Conservation (phyloP, 805 yeast genomes). For the Candida ortonii region DNA sequence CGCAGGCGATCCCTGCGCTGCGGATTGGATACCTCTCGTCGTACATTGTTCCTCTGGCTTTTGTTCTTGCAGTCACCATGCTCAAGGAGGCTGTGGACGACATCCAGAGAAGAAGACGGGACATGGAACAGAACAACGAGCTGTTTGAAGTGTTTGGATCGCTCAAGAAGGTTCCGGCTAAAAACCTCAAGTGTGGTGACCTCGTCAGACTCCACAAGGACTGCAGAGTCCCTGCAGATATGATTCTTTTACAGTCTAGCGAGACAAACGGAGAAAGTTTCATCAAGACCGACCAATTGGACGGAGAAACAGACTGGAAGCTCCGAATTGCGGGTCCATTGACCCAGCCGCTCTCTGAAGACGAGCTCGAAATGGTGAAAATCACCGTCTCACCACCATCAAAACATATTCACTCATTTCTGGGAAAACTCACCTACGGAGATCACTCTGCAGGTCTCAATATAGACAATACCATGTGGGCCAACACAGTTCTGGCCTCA, state of each 20-base stretch:
- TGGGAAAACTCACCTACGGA: slow-evolving; percentile 67
- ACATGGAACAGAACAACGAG: slow-evolving; percentile 84
- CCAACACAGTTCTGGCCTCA: slow-evolving; percentile 93
- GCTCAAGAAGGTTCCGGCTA: slow-evolving; percentile 45
- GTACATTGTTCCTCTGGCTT: slow-evolving; percentile 90
- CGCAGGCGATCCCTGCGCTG: slow-evolving; percentile 85
- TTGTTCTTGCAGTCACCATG: slow-evolving; percentile 91
- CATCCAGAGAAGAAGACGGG: slow-evolving; percentile 84
- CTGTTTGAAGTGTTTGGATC: slow-evolving; percentile 64
- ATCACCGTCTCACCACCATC: slow-evolving; percentile 80
- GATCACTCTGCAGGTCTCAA: slow-evolving; percentile 61
- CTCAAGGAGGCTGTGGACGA: slow-evolving; percentile 95
- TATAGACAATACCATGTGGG: slow-evolving; percentile 95
- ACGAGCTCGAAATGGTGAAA: slow-evolving; percentile 50
- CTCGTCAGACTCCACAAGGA: slow-evolving; percentile 75
- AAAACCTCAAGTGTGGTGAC: slow-evolving; percentile 81
- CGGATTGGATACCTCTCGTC: slow-evolving; percentile 92
- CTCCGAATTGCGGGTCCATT: slow-evolving; percentile 71
- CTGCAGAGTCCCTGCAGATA: slow-evolving; percentile 89
- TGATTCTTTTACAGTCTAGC: slow-evolving; percentile 78
- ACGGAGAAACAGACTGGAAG: slow-evolving; percentile 99
- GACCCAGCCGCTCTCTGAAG: slow-evolving; percentile 61
- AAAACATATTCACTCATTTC: slow-evolving; percentile 76
- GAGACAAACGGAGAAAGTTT: slow-evolving; percentile 85
- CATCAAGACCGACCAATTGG: slow-evolving; percentile 94